Evolutionary conservation across 140 eudicot genomes (phyloP).

Genomic region (Oenanthe javanica): DNA sequence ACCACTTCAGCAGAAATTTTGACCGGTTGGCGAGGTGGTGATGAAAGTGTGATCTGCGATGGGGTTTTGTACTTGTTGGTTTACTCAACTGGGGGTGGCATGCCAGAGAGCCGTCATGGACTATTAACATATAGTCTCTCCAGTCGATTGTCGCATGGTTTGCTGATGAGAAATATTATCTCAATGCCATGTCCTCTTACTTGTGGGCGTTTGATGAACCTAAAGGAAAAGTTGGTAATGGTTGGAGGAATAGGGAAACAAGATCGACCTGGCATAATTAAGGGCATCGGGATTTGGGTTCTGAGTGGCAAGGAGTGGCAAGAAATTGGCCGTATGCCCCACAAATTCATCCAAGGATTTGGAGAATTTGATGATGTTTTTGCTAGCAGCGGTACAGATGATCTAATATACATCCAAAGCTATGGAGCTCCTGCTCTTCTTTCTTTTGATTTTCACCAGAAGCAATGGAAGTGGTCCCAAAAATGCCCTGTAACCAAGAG

Average conservation of each 20-base stretch:
- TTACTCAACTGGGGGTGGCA: conserved; percentile 50
- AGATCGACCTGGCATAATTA: conserved; percentile 72
- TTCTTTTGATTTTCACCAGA: conserved; percentile 50
- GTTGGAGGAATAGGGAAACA: conserved; percentile 91
- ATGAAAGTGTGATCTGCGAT: conserved; percentile 72
- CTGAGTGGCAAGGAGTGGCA: conserved; percentile 68
- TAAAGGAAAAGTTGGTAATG: conserved; percentile 63
- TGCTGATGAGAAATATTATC: conserved; percentile 43
- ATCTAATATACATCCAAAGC: conserved; percentile 77
- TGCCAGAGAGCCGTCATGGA: conserved; percentile 60
- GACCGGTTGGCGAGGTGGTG: conserved; percentile 84
- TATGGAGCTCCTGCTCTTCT: conserved; percentile 82
- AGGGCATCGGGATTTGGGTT: conserved; percentile 85
- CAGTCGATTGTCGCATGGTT: conserved; percentile 25
- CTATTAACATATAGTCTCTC: conserved; percentile 48
- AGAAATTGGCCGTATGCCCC: conserved; percentile 84
- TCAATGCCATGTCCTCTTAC: conserved; percentile 73
- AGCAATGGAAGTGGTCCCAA: conserved; percentile 87
- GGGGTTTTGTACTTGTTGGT: conserved; percentile 75
- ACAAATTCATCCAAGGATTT: conserved; percentile 72
- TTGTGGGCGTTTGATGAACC: conserved; percentile 85
- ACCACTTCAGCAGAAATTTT: too few species aligned
- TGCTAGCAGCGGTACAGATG: conserved; percentile 87
- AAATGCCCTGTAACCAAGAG: conserved; percentile 81
- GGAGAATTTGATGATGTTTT: conserved; percentile 95